Conservation (phyloP, 768 basidiomycete genomes). For the Serendipita sp. region DNA sequence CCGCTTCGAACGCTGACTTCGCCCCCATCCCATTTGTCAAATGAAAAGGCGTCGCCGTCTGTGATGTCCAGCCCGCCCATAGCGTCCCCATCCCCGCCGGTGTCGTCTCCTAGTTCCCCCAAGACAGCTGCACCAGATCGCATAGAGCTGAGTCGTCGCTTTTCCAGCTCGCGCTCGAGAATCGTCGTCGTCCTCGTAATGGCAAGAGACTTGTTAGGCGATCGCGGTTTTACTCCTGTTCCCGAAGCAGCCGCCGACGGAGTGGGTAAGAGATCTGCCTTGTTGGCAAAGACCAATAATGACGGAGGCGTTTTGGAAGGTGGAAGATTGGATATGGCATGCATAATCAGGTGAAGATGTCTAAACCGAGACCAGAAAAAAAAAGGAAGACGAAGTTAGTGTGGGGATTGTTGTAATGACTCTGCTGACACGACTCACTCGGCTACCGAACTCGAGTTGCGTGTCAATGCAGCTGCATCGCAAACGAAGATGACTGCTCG, state of each 20-base stretch:
- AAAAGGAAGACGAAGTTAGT: not conserved
- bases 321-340: constrained; percentile 53
- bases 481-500: constrained; percentile 63
- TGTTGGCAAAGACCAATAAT: constrained; percentile 58
- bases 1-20: constrained; percentile 37
- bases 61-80: constrained; percentile 50
- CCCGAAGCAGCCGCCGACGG: constrained; percentile 22
- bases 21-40: constrained; percentile 73
- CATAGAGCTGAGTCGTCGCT: constrained; percentile 28
- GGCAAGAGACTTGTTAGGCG: constrained; percentile 30
- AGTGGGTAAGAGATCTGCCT: constrained; percentile 48
- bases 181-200: constrained; percentile 56
- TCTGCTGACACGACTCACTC: constrained; percentile 38
- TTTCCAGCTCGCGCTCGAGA: constrained; percentile 73
- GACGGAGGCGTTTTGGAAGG: constrained; percentile 47
- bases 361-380: constrained; percentile 21
- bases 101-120: constrained; percentile 42
- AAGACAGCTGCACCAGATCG: constrained; percentile 43
- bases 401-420: too few species aligned
- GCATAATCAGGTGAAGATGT: constrained; percentile 56
- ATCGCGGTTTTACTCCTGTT: constrained; percentile 16
- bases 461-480: constrained; percentile 60
- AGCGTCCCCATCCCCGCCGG: constrained; percentile 22
- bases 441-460: constrained; percentile 57
- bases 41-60: constrained; percentile 41